Conservation (phyloP, 1,139 yeast genomes). For the Pichia norvegensis region DNA sequence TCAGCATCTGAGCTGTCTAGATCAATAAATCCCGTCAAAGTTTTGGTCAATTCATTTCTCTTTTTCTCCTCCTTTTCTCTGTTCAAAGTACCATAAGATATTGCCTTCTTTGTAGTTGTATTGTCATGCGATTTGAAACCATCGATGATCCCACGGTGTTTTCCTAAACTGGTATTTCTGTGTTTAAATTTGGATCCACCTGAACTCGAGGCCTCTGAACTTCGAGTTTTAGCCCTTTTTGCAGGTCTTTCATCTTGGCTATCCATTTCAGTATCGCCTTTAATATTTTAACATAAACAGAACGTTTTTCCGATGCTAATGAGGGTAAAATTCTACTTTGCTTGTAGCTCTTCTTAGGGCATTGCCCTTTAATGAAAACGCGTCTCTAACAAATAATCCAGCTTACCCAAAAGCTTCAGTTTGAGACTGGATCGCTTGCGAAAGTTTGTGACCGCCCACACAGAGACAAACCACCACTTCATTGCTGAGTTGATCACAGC, state of each 20-base stretch:
- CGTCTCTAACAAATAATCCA: neutral
- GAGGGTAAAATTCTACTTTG: neutral
- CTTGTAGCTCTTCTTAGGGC: neutral
- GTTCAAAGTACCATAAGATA: constrained; percentile 7
- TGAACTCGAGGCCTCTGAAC: neutral
- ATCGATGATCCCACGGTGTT: neutral
- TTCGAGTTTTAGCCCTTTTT: constrained; percentile 1
- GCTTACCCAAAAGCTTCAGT: neutral
- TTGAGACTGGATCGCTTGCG: neutral
- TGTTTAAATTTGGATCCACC: neutral
- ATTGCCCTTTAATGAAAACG: neutral
- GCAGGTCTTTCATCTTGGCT: constrained; percentile 4
- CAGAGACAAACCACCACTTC: neutral
- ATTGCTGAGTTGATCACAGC: neutral
- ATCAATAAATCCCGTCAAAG: constrained; percentile 2
- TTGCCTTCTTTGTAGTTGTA: constrained; percentile 5
- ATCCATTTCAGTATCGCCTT: constrained; percentile 1
- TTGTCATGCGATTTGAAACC: neutral
- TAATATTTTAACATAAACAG: neutral
- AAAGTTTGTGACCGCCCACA: neutral
- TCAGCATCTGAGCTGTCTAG: constrained; percentile 9
- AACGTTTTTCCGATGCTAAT: too few relatives aligned
- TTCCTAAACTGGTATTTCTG: neutral
- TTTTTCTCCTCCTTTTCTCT: constrained; percentile 2
- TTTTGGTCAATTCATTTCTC: neutral